phyloP scores from a whole-genome alignment of 495 filamentous ascomycete genomes.

The Penicillium bialowiezense region DNA sequence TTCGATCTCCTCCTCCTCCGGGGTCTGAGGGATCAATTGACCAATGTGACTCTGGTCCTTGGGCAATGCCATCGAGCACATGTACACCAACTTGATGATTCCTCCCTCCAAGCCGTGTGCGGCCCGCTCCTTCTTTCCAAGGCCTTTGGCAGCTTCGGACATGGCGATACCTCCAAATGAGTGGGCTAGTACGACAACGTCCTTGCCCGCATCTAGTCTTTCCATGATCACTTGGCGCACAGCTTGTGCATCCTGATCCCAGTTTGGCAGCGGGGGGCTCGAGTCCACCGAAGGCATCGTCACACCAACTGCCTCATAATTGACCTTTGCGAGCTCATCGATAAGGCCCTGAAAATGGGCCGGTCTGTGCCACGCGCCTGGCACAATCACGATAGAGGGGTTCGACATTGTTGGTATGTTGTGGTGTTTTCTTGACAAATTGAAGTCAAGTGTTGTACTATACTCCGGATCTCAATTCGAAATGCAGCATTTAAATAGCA shows the following conservation, averaged over 20 bases:
- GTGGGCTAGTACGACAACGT: conserved; percentile 37
- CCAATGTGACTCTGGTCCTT: conserved; percentile 21
- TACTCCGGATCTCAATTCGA: too few species aligned
- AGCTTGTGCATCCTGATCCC: conserved; percentile 27
- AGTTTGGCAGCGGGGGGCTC: conserved; percentile 23
- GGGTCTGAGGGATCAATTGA: conserved; percentile 18
- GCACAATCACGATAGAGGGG: conserved; percentile 35
- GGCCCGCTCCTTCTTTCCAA: conserved; percentile 36
- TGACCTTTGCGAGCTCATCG: conserved; percentile 22
- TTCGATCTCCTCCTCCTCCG: conserved; percentile 27
- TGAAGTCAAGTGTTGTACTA: too few species aligned
- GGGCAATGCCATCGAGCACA: conserved; percentile 30
- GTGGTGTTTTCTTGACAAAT: too few species aligned
- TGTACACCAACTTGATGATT: conserved; percentile 39
- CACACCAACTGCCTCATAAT: conserved; percentile 29
- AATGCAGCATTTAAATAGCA: too few species aligned
- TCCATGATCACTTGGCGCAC: conserved; percentile 22
- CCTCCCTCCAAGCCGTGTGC: conserved; percentile 36
- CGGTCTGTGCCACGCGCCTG: conserved; percentile 44
- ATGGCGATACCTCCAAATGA: conserved; percentile 39
- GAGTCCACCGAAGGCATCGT: conserved; percentile 27
- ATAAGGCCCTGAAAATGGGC: conserved; percentile 34
- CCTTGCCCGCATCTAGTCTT: conserved; percentile 24
- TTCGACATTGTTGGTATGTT: conserved; percentile 14
- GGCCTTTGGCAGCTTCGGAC: conserved; percentile 33